Evolutionary conservation across 2,329 filamentous ascomycete genomes (phyloP).

Genomic region (Sclerotinia sclerotiorum): DNA sequence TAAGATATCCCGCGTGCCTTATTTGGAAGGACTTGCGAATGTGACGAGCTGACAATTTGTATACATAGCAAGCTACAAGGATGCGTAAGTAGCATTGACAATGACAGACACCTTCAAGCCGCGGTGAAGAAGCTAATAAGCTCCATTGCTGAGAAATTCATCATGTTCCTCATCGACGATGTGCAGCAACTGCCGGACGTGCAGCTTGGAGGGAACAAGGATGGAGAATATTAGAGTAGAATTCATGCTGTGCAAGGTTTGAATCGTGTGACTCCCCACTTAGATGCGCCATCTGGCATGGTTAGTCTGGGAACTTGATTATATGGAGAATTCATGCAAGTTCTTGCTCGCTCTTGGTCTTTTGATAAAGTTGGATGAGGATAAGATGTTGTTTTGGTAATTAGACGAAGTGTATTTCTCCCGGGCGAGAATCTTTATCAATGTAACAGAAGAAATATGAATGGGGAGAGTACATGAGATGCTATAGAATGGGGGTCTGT

Average conservation of each 20-base stretch:
- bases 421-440: neutral
- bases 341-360: neutral
- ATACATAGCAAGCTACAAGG: neutral
- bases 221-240: neutral
- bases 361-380: neutral
- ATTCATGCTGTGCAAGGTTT: neutral
- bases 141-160: too few species aligned
- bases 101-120: neutral
- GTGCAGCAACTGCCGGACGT: neutral
- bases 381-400: neutral
- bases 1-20: neutral
- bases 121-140: neutral
- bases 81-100: neutral
- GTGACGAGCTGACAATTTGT: neutral
- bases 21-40: neutral
- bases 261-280: neutral
- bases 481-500: neutral
- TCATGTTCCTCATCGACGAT: neutral
- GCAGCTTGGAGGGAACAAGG: neutral
- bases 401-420: neutral
- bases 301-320: conserved; percentile 5
- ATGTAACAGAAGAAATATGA: neutral
- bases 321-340: neutral
- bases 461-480: neutral
- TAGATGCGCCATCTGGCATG: neutral